Evolutionary conservation across 192 early-diverging fungal genomes (phyloP).

Genomic region (Phycomyces blakesleeanus): DNA sequence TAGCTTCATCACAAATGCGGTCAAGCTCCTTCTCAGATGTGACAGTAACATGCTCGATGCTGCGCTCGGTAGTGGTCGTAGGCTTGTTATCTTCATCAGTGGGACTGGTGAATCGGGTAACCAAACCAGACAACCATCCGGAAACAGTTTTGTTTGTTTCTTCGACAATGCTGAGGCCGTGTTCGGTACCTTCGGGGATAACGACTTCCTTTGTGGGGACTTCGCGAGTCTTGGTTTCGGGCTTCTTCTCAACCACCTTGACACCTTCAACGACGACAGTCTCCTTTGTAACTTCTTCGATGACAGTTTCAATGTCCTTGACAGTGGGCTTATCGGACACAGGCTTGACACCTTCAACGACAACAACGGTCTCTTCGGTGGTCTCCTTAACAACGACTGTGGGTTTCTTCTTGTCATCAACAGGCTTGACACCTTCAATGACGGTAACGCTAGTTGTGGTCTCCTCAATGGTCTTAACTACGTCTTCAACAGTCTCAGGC

Average conservation of each 20-base stretch:
- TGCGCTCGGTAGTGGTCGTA: background rate
- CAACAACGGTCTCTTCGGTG: background rate
- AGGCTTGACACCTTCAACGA: background rate
- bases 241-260: background rate
- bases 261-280: slow-evolving; percentile 3
- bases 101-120: background rate
- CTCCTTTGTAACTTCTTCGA: background rate
- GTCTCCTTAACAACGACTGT: background rate
- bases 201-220: too few species aligned
- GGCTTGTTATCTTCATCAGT: background rate
- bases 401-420: background rate
- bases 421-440: too few species aligned
- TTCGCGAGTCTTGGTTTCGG: background rate
- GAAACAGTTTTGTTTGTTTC: slow-evolving; percentile 14
- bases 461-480: too few species aligned
- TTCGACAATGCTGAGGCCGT: background rate
- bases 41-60: background rate
- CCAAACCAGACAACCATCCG: slow-evolving; percentile 1
- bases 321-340: background rate
- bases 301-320: slow-evolving; percentile 1
- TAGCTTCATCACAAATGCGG: slow-evolving; percentile 9
- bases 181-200: too few species aligned
- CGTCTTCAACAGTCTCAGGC: background rate
- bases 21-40: slow-evolving; percentile 10
- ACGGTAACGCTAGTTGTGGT: too few species aligned